These are phyloP conservation scores for Suillus placidus DNA, from an alignment of 768 basidiomycete genomes.

Conservation along the genomic window DNA sequence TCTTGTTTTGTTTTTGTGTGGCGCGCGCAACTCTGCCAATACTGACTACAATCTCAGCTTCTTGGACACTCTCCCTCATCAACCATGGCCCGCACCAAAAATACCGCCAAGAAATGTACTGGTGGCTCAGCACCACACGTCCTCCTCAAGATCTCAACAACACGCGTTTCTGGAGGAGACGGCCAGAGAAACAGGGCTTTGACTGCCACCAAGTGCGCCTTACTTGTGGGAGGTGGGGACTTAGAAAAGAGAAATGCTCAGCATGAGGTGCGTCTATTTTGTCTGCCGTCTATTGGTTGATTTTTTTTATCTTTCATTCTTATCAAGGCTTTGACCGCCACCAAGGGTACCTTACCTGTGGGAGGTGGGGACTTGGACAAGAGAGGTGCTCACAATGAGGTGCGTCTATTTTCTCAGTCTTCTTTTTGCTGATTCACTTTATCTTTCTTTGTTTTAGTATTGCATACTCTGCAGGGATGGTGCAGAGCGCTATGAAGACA, in stretches of 20 bases:
- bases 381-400: neutral
- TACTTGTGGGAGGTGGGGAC: neutral
- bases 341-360: too few relatives aligned
- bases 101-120: neutral
- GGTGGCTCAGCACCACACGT: neutral
- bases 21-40: neutral
- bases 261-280: too few relatives aligned
- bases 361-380: too few relatives aligned
- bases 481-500: neutral
- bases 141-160: neutral
- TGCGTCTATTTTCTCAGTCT: too few relatives aligned
- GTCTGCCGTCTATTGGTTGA: too few relatives aligned
- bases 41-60: neutral
- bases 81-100: neutral
- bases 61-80: neutral
- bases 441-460: too few relatives aligned
- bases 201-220: neutral
- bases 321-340: too few relatives aligned
- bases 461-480: neutral
- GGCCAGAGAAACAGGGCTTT: neutral
- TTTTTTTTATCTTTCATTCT: too few relatives aligned
- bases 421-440: too few relatives aligned
- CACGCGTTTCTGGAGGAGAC: neutral
- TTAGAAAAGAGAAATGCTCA: too few relatives aligned
- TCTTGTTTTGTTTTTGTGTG: neutral